Base-by-base conservation (phyloP, 2,329 filamentous ascomycete species). In the Dendrostoma leiphaemia region DNA sequence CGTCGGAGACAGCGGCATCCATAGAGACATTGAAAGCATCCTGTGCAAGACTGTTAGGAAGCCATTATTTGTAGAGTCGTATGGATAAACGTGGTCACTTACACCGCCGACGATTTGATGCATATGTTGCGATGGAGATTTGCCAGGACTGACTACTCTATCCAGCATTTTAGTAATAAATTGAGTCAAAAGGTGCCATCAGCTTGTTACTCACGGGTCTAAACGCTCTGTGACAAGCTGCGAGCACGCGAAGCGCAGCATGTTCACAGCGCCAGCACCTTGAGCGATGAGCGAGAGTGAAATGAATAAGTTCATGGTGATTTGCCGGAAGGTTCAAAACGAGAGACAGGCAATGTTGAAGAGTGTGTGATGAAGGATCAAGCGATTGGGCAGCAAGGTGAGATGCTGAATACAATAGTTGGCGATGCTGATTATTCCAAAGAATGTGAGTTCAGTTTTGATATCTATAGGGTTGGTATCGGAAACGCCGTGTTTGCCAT, bases 31-130 rank as follows among this genome's bases (percentile, higher is more conserved):
- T 74, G 67, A 74, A 74, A 0, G 67, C 66, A 53, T 74, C 70
- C 47, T 54, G 38, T 35, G 46, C 13, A 6, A 17, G 12, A n/a
- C n/a, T n/a, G n/a, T n/a, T n/a, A n/a, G n/a, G n/a, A n/a, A n/a
- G n/a, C n/a, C n/a, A n/a, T n/a, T n/a, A n/a, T n/a, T n/a, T n/a
- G n/a, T n/a, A n/a, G n/a, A n/a, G 15, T 48, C n/a, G 13, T 49
- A 23, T 21, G 29, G 28, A 37, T 7, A 37, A 23, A 17, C 6
- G 21, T 28, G 9, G 29, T 35, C n/a, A 50, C 52, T 17, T 44
- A 54, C 52, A 15, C 71, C 71, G 52, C 83, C 81, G 53, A 79
- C 74, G 54, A 84, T 77, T 41, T 77, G 79, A 63, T 84, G 82
- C 5, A 81, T 73, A 67, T 84, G 81, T 9, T 68, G 65, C 6